phyloP scores from a whole-genome alignment of 139 green algal genomes.

The Chlamydomonas sp. region DNA sequence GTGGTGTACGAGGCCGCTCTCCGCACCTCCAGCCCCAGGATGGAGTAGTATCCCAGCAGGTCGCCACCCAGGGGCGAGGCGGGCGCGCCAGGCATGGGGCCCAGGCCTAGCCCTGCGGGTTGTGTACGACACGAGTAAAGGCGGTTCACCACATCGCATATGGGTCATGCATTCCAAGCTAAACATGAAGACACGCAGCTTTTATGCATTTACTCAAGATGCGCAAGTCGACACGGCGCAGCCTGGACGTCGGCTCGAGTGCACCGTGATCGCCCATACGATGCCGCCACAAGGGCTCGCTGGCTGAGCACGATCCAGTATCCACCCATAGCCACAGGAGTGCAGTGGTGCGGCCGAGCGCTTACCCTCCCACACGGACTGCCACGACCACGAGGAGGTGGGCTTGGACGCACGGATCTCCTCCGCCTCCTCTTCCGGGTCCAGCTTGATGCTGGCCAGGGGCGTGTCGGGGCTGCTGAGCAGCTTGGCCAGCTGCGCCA shows the following conservation, averaged over 20 bases:
- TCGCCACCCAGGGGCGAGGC: background rate
- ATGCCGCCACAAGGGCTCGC: no score
- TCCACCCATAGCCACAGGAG: no score
- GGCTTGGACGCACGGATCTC: constrained; percentile 10
- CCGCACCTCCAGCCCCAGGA: constrained; percentile 21
- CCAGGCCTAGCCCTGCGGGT: constrained; percentile 10
- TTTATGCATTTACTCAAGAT: no score
- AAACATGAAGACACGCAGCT: no score
- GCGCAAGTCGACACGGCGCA: no score
- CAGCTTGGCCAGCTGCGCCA: constrained; percentile 12
- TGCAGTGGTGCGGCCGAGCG: no score
- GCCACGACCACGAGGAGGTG: constrained; percentile 3
- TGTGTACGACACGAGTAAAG: no score
- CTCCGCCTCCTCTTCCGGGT: constrained; percentile 31
- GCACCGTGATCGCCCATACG: no score
- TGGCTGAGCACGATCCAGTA: no score
- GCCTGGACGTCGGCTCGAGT: no score
- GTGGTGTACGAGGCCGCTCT: background rate
- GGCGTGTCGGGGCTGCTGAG: constrained; percentile 18
- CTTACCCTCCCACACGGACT: constrained; percentile 33
- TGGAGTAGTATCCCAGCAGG: constrained; percentile 29
- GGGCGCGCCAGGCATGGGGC: background rate
- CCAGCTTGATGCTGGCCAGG: constrained; percentile 24
- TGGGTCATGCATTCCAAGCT: no score
- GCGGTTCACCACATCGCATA: no score